A percentile compares a stretch with the other conserved stretches of the same genome.
phyloP scores from a whole-genome alignment of 1,284 basidiomycete species.

The Ustilago lituana region DNA sequence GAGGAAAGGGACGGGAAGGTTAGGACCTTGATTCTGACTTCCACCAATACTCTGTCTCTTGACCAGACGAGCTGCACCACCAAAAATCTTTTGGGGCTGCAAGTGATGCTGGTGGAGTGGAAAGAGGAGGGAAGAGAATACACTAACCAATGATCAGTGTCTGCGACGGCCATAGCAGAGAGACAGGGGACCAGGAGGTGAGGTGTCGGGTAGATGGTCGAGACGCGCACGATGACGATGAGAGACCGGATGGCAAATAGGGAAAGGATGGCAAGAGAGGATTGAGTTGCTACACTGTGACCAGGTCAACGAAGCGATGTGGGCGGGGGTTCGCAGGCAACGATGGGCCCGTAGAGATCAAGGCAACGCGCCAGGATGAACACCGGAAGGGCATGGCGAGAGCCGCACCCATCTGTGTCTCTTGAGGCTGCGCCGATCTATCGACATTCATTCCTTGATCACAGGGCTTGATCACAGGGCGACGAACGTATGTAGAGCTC shows the following conservation, averaged over 20 bases:
- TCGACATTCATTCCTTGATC: too few species aligned
- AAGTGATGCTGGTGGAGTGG: neutral
- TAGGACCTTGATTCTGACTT: conserved; percentile 24
- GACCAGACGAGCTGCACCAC: conserved; percentile 1
- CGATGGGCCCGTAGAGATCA: neutral
- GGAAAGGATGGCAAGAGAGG: conserved; percentile 9
- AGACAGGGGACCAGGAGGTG: neutral
- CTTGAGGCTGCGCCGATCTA: too few species aligned
- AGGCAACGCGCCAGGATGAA: too few species aligned
- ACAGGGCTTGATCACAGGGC: too few species aligned
- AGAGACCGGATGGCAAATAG: neutral
- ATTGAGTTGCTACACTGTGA: conserved; percentile 13
- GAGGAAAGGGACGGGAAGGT: conserved; percentile 51
- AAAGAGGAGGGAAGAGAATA: conserved; percentile 10
- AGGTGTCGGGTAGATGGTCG: neutral
- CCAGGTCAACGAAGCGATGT: neutral
- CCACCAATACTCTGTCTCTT: conserved; percentile 25
- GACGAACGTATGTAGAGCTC: too few species aligned
- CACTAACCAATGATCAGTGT: conserved; percentile 62
- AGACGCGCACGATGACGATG: neutral
- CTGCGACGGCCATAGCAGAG: conserved; percentile 16
- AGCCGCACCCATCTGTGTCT: too few species aligned
- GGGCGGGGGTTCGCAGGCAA: neutral
- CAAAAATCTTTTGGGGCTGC: neutral
- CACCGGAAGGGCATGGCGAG: too few species aligned